Conservation (phyloP, 176 grass and related monocot genomes). For the Paspalum vaginatum region DNA sequence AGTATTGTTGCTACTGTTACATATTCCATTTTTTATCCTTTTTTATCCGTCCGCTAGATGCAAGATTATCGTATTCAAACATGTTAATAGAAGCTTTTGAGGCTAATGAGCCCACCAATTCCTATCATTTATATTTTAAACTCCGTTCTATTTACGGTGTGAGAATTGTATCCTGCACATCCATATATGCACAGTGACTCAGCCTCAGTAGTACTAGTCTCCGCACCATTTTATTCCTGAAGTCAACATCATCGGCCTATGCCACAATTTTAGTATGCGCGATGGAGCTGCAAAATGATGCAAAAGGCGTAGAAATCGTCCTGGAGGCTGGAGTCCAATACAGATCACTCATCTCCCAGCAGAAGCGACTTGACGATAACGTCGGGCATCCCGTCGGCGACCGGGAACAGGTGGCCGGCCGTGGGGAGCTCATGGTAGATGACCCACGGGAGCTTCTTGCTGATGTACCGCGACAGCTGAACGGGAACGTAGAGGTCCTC, state of each 20-base stretch:
- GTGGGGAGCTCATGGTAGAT: conserved; percentile 70
- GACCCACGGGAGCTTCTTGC: conserved; percentile 64
- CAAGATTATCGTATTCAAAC: too few species aligned
- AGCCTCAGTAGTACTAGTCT: too few species aligned
- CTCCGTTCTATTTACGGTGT: too few species aligned
- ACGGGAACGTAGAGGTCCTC: conserved; percentile 63
- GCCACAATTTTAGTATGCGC: background rate
- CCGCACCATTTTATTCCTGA: background rate
- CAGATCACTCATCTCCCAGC: conserved; percentile 31
- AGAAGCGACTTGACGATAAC: conserved; percentile 58
- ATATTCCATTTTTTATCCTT: too few species aligned
- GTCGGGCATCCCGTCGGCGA: conserved; percentile 61
- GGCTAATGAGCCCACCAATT: too few species aligned
- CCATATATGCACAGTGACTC: too few species aligned
- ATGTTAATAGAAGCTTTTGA: too few species aligned
- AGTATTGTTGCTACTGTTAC: too few species aligned
- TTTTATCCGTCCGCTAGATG: too few species aligned
- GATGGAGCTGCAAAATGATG: background rate
- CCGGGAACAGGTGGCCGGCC: conserved; percentile 66
- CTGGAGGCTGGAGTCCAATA: background rate
- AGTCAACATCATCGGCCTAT: background rate
- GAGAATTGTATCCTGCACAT: too few species aligned
- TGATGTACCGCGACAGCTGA: conserved; percentile 65
- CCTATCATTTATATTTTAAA: too few species aligned
- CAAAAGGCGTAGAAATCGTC: background rate